Evolutionary conservation across 2,329 filamentous ascomycete genomes (phyloP).

Genomic region (Pseudocercospora fuligena): DNA sequence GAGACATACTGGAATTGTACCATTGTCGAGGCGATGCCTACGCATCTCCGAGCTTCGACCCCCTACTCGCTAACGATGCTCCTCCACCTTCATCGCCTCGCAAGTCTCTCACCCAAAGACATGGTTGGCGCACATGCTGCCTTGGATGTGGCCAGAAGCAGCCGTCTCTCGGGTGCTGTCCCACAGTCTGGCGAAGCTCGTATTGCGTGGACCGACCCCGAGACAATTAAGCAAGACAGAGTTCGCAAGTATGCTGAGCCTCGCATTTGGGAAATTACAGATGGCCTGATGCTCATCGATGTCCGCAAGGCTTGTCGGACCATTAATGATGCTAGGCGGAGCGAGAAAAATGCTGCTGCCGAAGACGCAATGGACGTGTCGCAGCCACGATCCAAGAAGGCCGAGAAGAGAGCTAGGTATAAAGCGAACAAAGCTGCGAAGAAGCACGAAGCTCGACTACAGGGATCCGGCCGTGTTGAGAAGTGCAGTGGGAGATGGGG

Average conservation of each 20-base stretch:
- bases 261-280: neutral
- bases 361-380: neutral
- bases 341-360: neutral
- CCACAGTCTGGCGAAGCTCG: neutral
- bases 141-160: neutral
- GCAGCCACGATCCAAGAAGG: neutral
- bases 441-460: neutral
- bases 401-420: neutral
- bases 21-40: neutral
- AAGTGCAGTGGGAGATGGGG: too few relatives aligned
- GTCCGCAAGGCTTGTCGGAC: neutral
- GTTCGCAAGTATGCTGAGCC: neutral
- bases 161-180: neutral
- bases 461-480: too few relatives aligned
- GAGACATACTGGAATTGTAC: slow-evolving; percentile 12
- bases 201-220: neutral
- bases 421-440: neutral
- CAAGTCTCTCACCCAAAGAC: neutral
- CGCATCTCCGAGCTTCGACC: slow-evolving; percentile 11
- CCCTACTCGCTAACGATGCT: slow-evolving; percentile 21
- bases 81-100: neutral
- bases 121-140: neutral
- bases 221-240: neutral
- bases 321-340: neutral
- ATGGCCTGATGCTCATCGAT: neutral